Evolutionary conservation across 768 basidiomycete genomes (phyloP), one percentile per base, ranked within the genome.

Genomic region (Lyophyllum atratum): DNA sequence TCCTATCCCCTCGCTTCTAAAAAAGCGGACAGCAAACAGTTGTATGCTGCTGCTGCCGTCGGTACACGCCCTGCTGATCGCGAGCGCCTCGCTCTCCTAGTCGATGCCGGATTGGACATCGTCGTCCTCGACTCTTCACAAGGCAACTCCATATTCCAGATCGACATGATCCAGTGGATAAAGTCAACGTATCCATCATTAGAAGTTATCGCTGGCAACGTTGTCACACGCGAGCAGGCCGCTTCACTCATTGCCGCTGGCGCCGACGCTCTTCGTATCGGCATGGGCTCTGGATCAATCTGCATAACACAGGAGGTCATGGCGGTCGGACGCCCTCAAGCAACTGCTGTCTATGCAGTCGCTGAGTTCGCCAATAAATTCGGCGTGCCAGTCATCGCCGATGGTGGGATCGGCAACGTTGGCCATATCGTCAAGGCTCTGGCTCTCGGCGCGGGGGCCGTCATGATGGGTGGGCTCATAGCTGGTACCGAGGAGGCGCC

Each of bases 261-360:
- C 42, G 97, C 95, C 3, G 97, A 99, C 65, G 96, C 82, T n/a
- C 82, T 98, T 11, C 89, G 94, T 22, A 82, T 99, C 34, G 97
- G 97, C 40, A 99, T 99, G 97, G 97, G 97, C 34, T 92, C 90
- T 8, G 97, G 97, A 9, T 96, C 93, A 5, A 99, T 99, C 68
- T 99, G 97, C 71, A 99, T 99, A 75, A 99, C 97, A 6, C 97
- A 99, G 74, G 97, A 98, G 69, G 90, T 99, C 66, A 98, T 98
- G 92, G 97, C 97, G 10, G 96, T 98, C 50, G 97, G 97, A 14
- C 86, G 97, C 15, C 97, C 96, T 1, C 97, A 99, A 72, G 97
- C 95, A 2, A 95, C 95, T 0, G 96, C 96, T n/a, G 94, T 98
- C n/a, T 92, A 90, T 68, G 87, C 92, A 42, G 96, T 98, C 12